Base-by-base conservation (phyloP, 1,139 yeast genomes). In the Starmera stellimalicola region DNA sequence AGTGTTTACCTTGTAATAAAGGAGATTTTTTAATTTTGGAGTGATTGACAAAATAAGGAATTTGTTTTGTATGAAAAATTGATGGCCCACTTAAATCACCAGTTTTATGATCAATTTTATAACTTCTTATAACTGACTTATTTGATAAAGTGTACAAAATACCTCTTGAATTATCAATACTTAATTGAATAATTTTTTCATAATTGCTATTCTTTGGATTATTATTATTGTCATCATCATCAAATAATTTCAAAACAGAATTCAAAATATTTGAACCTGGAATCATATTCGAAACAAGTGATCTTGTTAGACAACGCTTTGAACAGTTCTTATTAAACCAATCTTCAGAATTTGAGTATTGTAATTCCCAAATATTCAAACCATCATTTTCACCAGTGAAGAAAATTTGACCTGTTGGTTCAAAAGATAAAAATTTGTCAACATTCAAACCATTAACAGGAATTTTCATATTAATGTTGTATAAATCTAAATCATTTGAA, bases 281-380 rank as follows among this genome's bases (percentile, higher is more conserved):
- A 22, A 77, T 60, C 16, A 78, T 69, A 32, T 72, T 66, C 2
- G 80, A 68, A 32, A 81, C 62, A 0, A 82, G 74, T 10, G 78
- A 70, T 51, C 80, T 76, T 1, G 93, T 81, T 33, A 80, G 66
- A 52, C 95, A 84, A 22, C 79, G 73, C 54, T 85, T 87, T 43
- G 76, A 77, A 51, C 95, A 84, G 47, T 77, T 80, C 50, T 83
- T 81, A 42, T 79, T 76, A 51, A 85, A 85, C 82, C 95, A 91
- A 33, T 85, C 80, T 31, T 88, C 91, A 25, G 81, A 74, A 42
- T 78, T 81, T n/a, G 88, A 73, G 52, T 93, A 93, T 39, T 75
- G 78, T 37, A 91, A 64, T 51, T 85, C 87, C 95, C 96, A 91
- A 32, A 93, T 67, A 47, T 88, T 77, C 30, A 71, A 62, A 3